phyloP scores from a whole-genome alignment of 192 early-diverging fungal genomes.

The Jimgerdemannia flammicorona region DNA sequence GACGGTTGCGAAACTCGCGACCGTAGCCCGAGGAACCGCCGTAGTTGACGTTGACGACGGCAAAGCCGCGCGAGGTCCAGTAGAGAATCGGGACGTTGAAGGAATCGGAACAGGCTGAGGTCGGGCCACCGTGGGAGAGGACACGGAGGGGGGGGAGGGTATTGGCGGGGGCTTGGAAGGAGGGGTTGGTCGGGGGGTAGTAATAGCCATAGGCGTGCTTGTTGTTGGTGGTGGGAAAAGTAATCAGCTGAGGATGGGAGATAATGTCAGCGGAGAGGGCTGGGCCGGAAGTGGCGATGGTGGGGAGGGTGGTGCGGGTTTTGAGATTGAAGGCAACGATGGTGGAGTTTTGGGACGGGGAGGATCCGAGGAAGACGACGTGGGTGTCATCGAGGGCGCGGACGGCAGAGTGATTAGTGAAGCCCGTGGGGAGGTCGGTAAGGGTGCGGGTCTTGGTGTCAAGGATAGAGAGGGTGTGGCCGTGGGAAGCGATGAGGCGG shows the following conservation, averaged over 20 bases:
- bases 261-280: conserved; percentile 36
- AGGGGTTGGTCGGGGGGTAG: conserved; percentile 62
- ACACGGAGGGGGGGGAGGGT: conserved; percentile 68
- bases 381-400: background rate
- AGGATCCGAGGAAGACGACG: background rate
- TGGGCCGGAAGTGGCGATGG: background rate
- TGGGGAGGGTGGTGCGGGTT: background rate
- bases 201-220: conserved; percentile 47
- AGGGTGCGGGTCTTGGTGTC: conserved; percentile 17
- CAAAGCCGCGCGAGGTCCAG: conserved; percentile 78
- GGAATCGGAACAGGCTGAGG: conserved; percentile 28
- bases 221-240: conserved; percentile 54
- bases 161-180: conserved; percentile 42
- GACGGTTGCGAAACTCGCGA: conserved; percentile 66
- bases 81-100: conserved; percentile 56
- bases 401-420: conserved; percentile 5
- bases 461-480: conserved; percentile 15
- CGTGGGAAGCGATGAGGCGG: conserved; percentile 15
- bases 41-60: conserved; percentile 71
- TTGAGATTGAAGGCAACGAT: conserved; percentile 13
- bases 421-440: conserved; percentile 11
- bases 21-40: conserved; percentile 77
- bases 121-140: conserved; percentile 73
- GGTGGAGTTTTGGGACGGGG: background rate
- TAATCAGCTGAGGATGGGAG: conserved; percentile 58